A percentile compares a stretch with the other conserved stretches of the same genome.
phyloP scores from a whole-genome alignment of 192 early-diverging fungal species.

The Linderina pennispora region DNA sequence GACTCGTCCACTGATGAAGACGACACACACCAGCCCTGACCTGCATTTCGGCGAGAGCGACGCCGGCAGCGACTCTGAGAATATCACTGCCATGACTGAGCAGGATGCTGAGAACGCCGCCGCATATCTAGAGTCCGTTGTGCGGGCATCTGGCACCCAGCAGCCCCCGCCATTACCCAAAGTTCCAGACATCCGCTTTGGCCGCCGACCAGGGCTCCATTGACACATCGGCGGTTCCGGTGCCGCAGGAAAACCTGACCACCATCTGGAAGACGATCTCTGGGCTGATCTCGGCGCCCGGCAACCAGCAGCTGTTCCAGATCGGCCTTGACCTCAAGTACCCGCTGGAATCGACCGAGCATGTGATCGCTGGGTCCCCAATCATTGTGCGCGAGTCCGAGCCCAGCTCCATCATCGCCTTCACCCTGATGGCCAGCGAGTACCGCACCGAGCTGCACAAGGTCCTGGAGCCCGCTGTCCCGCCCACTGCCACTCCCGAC shows the following conservation, averaged over 20 bases:
- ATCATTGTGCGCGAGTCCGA: constrained; percentile 89
- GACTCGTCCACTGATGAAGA: constrained; percentile 37
- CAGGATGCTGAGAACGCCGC: constrained; percentile 16
- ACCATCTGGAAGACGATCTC: constrained; percentile 41
- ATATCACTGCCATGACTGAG: constrained; percentile 1
- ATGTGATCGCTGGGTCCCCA: constrained; percentile 79
- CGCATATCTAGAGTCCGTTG: constrained; percentile 17
- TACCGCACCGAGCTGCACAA: constrained; percentile 27
- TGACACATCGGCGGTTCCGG: constrained; percentile 9
- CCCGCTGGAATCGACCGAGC: constrained; percentile 62
- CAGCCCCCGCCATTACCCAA: not conserved
- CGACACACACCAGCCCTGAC: constrained; percentile 35
- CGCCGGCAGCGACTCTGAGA: constrained; percentile 32
- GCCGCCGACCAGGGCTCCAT: not conserved
- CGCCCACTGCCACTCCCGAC: not conserved
- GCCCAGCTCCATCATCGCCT: constrained; percentile 89
- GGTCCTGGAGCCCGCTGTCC: constrained; percentile 25
- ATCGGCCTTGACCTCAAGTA: constrained; percentile 39
- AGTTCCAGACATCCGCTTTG: not conserved
- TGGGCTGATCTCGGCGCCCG: constrained; percentile 27
- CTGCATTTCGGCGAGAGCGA: constrained; percentile 44
- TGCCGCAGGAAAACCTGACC: constrained; percentile 29
- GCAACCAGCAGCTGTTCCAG: constrained; percentile 38
- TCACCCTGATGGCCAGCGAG: constrained; percentile 63
- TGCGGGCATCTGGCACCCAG: constrained; percentile 1